Evolutionary conservation across 129 eudicot species (phyloP).

Genomic region (Tanacetum coccineum): DNA sequence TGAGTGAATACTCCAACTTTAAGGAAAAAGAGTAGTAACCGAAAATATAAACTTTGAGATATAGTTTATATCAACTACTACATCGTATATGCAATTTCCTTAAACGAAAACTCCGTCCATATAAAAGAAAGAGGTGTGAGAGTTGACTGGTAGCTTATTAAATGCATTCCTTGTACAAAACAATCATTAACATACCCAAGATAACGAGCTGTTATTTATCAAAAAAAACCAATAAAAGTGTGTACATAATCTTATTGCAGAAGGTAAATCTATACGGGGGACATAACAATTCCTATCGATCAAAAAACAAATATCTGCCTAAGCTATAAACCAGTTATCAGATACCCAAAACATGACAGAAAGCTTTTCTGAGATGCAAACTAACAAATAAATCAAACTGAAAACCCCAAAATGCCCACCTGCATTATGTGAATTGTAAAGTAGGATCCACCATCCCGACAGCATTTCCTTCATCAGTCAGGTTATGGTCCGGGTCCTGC

Average conservation of each 20-base stretch:
- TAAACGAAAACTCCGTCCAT: too few relatives aligned
- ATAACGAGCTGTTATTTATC: not conserved
- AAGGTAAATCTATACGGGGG: not conserved
- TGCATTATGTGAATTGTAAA: slow-evolving; percentile 35
- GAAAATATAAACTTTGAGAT: too few relatives aligned
- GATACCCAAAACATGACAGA: not conserved
- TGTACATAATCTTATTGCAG: not conserved
- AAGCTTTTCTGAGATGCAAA: not conserved
- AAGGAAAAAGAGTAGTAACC: too few relatives aligned
- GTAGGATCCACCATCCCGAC: slow-evolving; percentile 66
- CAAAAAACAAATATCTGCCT: not conserved
- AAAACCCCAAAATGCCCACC: slow-evolving; percentile 2
- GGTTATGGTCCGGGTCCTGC: slow-evolving; percentile 57
- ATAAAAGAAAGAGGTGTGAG: too few relatives aligned
- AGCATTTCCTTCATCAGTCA: slow-evolving; percentile 67
- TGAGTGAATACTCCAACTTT: too few relatives aligned
- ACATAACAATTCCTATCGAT: not conserved
- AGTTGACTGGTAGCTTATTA: not conserved
- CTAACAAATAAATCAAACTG: not conserved
- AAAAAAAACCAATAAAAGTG: not conserved
- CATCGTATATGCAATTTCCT: too few relatives aligned
- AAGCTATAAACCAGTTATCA: not conserved
- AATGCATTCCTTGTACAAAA: not conserved
- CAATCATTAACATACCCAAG: not conserved
- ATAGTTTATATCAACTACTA: too few relatives aligned